These are phyloP conservation scores for Wickerhamiella infanticola DNA, from an alignment of 1,139 yeast genomes.

Conservation along the genomic window DNA sequence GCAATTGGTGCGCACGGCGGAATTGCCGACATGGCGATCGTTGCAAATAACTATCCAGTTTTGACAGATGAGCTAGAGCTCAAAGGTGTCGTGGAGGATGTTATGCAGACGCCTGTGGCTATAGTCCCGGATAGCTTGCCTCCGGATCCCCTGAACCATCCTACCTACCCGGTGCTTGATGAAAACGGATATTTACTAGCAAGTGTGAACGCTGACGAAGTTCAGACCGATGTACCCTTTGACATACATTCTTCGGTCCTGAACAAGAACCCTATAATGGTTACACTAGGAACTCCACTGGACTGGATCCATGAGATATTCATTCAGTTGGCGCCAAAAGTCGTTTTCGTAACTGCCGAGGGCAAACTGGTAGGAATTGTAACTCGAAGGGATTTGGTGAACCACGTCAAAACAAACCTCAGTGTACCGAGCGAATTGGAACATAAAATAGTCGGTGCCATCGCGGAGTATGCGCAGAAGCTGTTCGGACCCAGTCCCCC, in stretches of 20 bases:
- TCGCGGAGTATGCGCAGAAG: neutral
- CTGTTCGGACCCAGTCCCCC: neutral
- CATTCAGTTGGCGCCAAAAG: slow-evolving; percentile 65
- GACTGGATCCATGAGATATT: slow-evolving; percentile 57
- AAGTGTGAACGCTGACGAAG: slow-evolving; percentile 2
- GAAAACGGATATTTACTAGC: slow-evolving; percentile 29
- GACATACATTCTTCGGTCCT: slow-evolving; percentile 34
- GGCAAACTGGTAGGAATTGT: slow-evolving; percentile 38
- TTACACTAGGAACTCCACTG: slow-evolving; percentile 39
- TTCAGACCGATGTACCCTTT: slow-evolving; percentile 1
- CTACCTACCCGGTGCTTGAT: slow-evolving; percentile 41
- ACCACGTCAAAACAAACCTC: slow-evolving; percentile 26
- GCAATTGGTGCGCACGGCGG: slow-evolving; percentile 60
- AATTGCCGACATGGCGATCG: slow-evolving; percentile 89
- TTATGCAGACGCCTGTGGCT: slow-evolving; percentile 9
- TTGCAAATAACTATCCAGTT: slow-evolving; percentile 75
- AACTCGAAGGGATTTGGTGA: slow-evolving; percentile 51
- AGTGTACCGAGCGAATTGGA: slow-evolving; percentile 13
- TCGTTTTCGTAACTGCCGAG: slow-evolving; percentile 47
- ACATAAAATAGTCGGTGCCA: neutral
- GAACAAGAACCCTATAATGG: slow-evolving; percentile 48
- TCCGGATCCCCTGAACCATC: slow-evolving; percentile 2
- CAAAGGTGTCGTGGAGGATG: slow-evolving; percentile 26
- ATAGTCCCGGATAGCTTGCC: slow-evolving; percentile 7
- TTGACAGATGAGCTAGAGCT: slow-evolving; percentile 50